Evolutionary conservation across 352 stramenopile species (phyloP), one percentile per base, ranked within the genome.

Genomic region (Phytophthora kernoviae): DNA sequence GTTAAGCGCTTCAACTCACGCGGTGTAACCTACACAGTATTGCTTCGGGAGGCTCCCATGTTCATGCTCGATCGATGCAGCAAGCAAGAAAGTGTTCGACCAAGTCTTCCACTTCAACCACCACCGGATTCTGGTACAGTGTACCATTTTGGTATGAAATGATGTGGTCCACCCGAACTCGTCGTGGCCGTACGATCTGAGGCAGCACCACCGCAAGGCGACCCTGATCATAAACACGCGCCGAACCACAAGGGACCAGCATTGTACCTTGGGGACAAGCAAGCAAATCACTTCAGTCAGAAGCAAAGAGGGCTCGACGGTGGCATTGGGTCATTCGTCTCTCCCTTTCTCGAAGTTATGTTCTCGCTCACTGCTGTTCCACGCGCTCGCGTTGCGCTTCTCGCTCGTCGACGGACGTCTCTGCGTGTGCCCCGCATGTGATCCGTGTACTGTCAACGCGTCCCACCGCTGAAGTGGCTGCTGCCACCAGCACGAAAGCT

Each of bases 361-460:
- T 30, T 76, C 22, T 39, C 70, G 45, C 46, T 75, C 49, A 44
- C 42, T 22, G 54, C 45, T 27, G 54, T 43, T 50, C 52, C 33
- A 10, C 45, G 43, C 33, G 54, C 47, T 15, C 61, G 53, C n/a
- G 51, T 44, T 18, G 55, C 52, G 45, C 41, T 62, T 41, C 50
- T 54, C 18, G 22, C 54, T 27, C 30, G 50, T 14, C 59, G 54
- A 10, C 51, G 53, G 10, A 4, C 50, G 22, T 20, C 47, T 30
- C 50, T 63, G 27, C 65, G 48, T 11, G 44, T 62, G 18, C 52
- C 57, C 49, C 58, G 4, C 69, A 58, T 41, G 46, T 82, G 48
- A 68, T 82, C 47, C 80, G 83, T 49, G 68, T 88, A 51, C 62
- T 88, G 40, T 92, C 80, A 41, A 90, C 80, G 54, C 80, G 69